Conservation (phyloP, 176 grass and related monocot genomes). For the Otatea glauca region DNA sequence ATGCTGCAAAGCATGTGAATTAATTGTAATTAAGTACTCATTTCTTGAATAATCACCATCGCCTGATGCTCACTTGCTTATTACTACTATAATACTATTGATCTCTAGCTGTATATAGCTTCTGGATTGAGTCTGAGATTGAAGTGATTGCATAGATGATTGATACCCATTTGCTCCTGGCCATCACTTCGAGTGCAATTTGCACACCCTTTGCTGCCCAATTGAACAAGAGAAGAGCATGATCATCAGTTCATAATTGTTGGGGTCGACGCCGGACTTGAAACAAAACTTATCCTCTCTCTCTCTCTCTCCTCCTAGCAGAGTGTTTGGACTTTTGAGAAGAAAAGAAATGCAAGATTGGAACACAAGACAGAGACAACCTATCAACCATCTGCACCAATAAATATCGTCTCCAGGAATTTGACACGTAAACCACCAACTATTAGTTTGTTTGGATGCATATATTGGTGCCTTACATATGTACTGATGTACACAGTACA, state of each 20-base stretch:
- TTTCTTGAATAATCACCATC: neutral
- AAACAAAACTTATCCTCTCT: neutral
- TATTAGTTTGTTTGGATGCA: neutral
- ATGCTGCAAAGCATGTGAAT: neutral
- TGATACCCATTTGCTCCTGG: neutral
- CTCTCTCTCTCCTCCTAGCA: neutral
- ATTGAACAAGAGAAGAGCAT: neutral
- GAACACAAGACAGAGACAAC: slow-evolving; percentile 9
- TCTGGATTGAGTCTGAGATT: neutral
- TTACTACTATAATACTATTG: too few relatives aligned
- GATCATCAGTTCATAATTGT: neutral
- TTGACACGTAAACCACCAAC: neutral
- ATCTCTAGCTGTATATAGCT: neutral
- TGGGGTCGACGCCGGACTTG: neutral
- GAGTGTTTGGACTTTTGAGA: neutral
- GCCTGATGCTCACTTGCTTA: neutral
- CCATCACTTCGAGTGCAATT: too few relatives aligned
- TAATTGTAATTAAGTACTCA: neutral
- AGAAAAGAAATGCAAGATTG: neutral
- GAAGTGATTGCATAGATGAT: neutral
- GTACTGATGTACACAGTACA: too few relatives aligned
- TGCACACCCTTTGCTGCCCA: neutral
- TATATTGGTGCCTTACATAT: too few relatives aligned
- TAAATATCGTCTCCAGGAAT: neutral
- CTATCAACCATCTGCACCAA: neutral